Percentiles rank a stretch among this genome's conserved stretches.
phyloP scores from a whole-genome alignment of 805 yeast species.

The Wickerhamiella allomyrinae region DNA sequence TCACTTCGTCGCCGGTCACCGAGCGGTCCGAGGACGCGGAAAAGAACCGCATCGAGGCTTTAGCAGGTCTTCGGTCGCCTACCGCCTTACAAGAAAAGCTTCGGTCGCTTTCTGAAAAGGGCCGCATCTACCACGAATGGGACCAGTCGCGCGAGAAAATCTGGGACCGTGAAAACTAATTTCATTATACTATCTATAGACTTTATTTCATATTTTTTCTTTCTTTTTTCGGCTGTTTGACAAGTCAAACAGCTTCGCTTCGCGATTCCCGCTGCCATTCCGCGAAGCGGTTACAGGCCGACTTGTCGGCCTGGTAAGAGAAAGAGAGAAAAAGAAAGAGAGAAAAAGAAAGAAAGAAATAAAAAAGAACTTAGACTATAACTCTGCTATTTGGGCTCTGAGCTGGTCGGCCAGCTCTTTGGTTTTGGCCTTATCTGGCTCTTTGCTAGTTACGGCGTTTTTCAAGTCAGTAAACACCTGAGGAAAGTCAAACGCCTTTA shows the following conservation, averaged over 20 bases:
- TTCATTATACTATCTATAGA: background rate
- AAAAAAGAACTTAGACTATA: background rate
- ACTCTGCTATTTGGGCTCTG: background rate
- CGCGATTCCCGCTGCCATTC: too few relatives aligned
- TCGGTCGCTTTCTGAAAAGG: constrained; percentile 23
- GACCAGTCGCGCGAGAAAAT: constrained; percentile 12
- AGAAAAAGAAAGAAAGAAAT: too few relatives aligned
- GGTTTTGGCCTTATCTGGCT: background rate
- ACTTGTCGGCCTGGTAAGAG: too few relatives aligned
- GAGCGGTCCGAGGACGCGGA: constrained; percentile 15
- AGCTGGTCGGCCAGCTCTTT: background rate
- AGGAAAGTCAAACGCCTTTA: constrained; percentile 17
- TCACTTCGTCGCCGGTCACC: constrained; percentile 18
- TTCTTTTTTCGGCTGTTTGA: too few relatives aligned
- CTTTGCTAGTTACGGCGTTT: background rate
- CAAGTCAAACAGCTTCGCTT: too few relatives aligned
- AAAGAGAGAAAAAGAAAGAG: background rate
- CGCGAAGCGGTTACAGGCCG: too few relatives aligned
- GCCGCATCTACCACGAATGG: constrained; percentile 18
- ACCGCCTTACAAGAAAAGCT: constrained; percentile 18
- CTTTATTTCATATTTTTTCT: background rate
- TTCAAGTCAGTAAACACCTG: constrained; percentile 11
- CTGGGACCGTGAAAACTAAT: too few relatives aligned
- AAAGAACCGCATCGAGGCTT: constrained; percentile 17
- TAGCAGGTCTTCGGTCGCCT: constrained; percentile 19